Base-by-base conservation (phyloP, 2,329 filamentous ascomycete genomes). In the Cladosporium sp. region DNA sequence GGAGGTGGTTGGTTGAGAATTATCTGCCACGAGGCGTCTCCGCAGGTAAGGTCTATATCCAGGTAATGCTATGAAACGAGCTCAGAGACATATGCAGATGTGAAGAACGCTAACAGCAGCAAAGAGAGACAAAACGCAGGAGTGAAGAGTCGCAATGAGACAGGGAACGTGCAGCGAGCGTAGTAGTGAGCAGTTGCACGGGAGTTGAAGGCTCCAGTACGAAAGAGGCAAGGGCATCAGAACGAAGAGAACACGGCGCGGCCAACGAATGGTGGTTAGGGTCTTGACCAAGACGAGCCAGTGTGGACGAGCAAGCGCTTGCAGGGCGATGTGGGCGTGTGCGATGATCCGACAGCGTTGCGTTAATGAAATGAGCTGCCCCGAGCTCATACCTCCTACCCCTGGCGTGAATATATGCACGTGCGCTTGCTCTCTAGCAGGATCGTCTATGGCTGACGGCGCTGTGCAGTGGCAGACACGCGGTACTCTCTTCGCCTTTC, bases 51-150 rank as follows among this genome's bases (percentile, higher is more conserved):
- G 9, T 43, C 56, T 52, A 59, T 51, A 52, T 52, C 47, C 56
- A 52, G 20, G 30, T 39, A 40, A 49, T 56, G 42, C 42, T 56
- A 56, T 47, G 54, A 20, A 38, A 12, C 11, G 39, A 42, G 42
- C 14, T 42, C 34, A 28, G 28, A 56, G 42, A 56, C 54, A 56
- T 30, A 28, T 56, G 42, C 42, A 56, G n/a, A 30, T n/a, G 40
- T 56, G 54, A 56, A 56, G 54, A 56, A 56, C 54, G 54, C 54
- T 56, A 56, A 39, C n/a, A 30, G 54, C n/a, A 49, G 20, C 30
- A 56, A 34, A 37, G 34, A 39, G 54, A 56, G 54, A 56, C 54
- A 56, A 56, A n/a, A 49, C 42, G 54, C 54, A 56, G 54, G 54
- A 56, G 54, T 56, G 54, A 56, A 56, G 54, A 56, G 15, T 30